Base-by-base conservation (phyloP, 2,329 filamentous ascomycete species). In the Aspergillus clavatus region DNA sequence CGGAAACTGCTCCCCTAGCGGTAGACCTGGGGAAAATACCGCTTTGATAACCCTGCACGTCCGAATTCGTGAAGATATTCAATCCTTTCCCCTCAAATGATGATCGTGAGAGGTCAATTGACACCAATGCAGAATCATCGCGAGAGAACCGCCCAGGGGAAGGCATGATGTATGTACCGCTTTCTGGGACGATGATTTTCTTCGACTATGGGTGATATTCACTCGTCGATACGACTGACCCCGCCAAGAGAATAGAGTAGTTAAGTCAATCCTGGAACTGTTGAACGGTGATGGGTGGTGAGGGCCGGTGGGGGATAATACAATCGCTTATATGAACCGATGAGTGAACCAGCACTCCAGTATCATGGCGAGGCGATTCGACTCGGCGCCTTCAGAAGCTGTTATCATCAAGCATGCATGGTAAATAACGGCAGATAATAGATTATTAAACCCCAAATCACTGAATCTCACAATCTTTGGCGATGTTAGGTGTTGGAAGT, bases 51-150 rank as follows among this genome's bases (percentile, higher is more conserved):
- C 53, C 52, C 36, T 66, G 62, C 7, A 55, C 56, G 23, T 66
- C 60, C 18, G 61, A 48, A 31, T 56, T 65, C 24, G 65, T 59
- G 51, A 73, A 71, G 37, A 81, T 80, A 14, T 77, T 78, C 41
- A 82, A 60, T 7, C 77, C 78, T 46, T 80, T 76, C 49, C 80
- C 77, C 52, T 82, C 78, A 11, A 73, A 70, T 5, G 73, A 72
- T 3, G 78, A 74, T 24, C 76, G 73, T 24, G 76, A 78, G 19
- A 80, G 65, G 56, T 82, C 78, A 43, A 81, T 71, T 16, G 72
- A 71, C 37, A 68, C 66, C 42, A 70, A 67, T 24, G 68, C 63
- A 46, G 70, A 66, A 53, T 76, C 75, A 47, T 74, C 70, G 37
- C 68, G 67, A 16, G 76, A 74, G 50, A 76, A 66, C 58, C 78